Evolutionary conservation across 2,329 filamentous ascomycete species (phyloP), one percentile per base, ranked within the genome.

Genomic region (Trichothecium sympodiale): DNA sequence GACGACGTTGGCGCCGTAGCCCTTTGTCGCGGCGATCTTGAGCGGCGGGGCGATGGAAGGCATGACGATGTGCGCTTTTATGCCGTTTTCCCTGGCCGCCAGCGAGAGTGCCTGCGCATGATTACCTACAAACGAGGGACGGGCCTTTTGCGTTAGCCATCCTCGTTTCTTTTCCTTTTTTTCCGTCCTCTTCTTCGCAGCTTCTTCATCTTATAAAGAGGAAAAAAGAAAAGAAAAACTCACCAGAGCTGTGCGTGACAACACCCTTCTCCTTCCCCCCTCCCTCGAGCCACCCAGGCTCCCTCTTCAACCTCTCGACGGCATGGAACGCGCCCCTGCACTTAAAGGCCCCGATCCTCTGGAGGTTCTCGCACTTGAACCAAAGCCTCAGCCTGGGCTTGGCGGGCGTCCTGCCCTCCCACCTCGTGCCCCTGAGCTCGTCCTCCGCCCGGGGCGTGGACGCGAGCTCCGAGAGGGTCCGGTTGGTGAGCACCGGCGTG

Each of bases 361-460:
- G 91, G 39, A 85, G 65, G 57, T 95, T 95, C 66, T 96, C 89
- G 58, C 86, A 93, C 64, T 96, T 96, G 73, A 96, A 94, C 65
- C 84, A 91, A 35, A 96, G 67, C 10, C 76, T 68, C 28, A 94
- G 62, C 34, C 62, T 73, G 0, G 86, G 86, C 4, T 55, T 62
- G 1, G 81, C 74, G 0, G 78, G 69, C n/a, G 53, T 51, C 28
- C 67, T 61, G 5, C 69, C 71, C 46, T 71, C 55, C 62, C 69
- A 78, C 43, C 62, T 57, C 4, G 78, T 80, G 12, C 66, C 71
- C 20, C 20, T 49, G 1, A 82, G 62, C 4, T 70, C 65, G 4
- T 65, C 62, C 3, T 60, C 36, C 0, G 67, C 56, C 44, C 82
- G 78, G 7, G 82, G 74, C 16, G 74, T 79, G 3, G 83, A 93